phyloP scores from a whole-genome alignment of 495 filamentous ascomycete genomes.

The Xylaria palmicola region DNA sequence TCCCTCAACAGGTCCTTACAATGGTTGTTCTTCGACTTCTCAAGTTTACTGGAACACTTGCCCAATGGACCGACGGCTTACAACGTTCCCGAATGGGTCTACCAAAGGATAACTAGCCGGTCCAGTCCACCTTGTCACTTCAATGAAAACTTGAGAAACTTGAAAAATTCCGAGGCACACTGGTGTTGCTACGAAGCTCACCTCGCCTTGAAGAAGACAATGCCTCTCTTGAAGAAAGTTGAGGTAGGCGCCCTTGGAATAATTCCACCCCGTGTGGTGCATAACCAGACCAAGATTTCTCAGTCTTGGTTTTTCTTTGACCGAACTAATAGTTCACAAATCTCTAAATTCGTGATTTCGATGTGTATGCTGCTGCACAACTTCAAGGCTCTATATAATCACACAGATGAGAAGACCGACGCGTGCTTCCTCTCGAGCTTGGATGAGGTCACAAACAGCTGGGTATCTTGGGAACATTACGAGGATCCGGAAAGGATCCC shows the following conservation, averaged over 20 bases:
- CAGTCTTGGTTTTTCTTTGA: too few species aligned
- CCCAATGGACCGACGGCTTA: neutral
- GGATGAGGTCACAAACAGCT: conserved; percentile 1
- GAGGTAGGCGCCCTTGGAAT: too few species aligned
- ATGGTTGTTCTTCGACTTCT: too few species aligned
- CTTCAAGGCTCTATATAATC: too few species aligned
- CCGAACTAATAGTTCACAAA: too few species aligned
- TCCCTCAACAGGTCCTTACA: neutral
- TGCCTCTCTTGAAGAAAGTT: neutral
- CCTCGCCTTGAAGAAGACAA: neutral
- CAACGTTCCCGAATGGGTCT: neutral
- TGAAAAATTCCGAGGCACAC: neutral
- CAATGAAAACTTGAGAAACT: neutral
- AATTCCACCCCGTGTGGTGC: too few species aligned
- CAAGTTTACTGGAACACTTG: too few species aligned
- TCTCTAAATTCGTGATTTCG: neutral
- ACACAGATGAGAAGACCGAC: neutral
- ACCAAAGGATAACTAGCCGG: too few species aligned
- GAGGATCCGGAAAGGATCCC: neutral
- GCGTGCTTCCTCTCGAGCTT: neutral
- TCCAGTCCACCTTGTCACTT: neutral
- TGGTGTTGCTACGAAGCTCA: conserved; percentile 1
- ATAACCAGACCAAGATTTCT: too few species aligned
- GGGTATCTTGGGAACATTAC: neutral
- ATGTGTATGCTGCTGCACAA: neutral